Base-by-base conservation (phyloP, 352 stramenopile species). In the Pythium periplocum region DNA sequence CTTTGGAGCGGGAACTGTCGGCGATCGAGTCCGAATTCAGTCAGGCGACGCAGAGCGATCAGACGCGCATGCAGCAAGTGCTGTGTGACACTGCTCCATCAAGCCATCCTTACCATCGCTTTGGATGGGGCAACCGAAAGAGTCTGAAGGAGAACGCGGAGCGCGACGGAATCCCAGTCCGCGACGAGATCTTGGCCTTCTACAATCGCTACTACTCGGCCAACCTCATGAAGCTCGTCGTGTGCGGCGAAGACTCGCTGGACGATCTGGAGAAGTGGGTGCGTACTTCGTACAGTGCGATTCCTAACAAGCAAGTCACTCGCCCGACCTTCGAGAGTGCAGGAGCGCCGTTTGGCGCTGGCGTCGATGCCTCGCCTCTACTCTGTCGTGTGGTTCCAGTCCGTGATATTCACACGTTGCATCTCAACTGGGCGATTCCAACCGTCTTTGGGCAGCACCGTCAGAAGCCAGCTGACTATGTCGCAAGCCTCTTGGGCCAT, bases 1-100 rank as follows among this genome's bases (percentile, higher is more conserved):
- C 66, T 9, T 79, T 76, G 58, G 67, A 69, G 5, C 67, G 80
- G 11, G 83, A 93, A 59, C 50, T 91, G 40, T 46, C 63, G 17
- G 69, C 71, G 4, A 73, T 93, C 42, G 76, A 92, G 43, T 78
- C 68, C 11, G 83, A 93, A 49, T 90, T 84, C 63, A 63, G 71
- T 8, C 55, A 55, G 3, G 64, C 64, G 34, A 59, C 35, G 2
- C 68, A 76, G 41, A 67, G 74, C 54, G 70, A 79, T 42, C 69
- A 64, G 43, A 61, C 69, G 51, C 64, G 66, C 2, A 51, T 76
- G 42, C 66, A 77, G 58, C 69, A 78, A 54, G 66, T 78, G 36
- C 54, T 68, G 49, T 74, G 65, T 36, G 65, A 70, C 36, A 68
- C 61, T 4, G 55, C 58, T 32, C 43, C 33, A n/a, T 61, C 71